Base-by-base conservation (phyloP, 2,329 filamentous ascomycete genomes). In the Fusarium coicis region DNA sequence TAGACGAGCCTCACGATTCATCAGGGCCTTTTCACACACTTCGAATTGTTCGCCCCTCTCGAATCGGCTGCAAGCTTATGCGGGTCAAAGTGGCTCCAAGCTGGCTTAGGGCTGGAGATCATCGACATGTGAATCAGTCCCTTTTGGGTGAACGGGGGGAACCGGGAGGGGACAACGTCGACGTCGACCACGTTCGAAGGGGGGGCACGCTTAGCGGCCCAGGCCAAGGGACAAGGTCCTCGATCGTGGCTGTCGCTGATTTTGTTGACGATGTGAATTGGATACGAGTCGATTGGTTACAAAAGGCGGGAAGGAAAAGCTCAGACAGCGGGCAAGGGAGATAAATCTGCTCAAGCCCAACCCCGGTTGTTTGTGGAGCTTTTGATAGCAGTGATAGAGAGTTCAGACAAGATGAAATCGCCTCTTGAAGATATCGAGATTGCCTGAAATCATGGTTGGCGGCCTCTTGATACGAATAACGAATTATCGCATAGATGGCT, bases 41-140 rank as follows among this genome's bases (percentile, higher is more conserved):
- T 40, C 36, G 28, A 28, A 49, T 46, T 37, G 66, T 43, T 67
- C 57, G 53, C 68, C 63, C 63, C 49, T 69, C 65, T 59, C 28
- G 40, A 65, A 60, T 73, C 64, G 66, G 71, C 42, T 74, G 68
- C 53, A 64, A 71, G 74, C 63, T 63, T 70, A 60, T 74, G 62
- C 61, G 67, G 73, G 73, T 73, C 74, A 69, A 61, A 56, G 64
- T 66, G 68, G 73, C 56, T 68, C 46, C 62, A 54, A 65, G 60
- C 52, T 60, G 55, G 70, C 46, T 61, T 77, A 73, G 71, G 75
- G 73, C 75, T 77, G 75, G 73, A 77, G 73, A 77, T 77, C 75
- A 76, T 77, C 75, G 65, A 77, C 75, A 77, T 77, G 75, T 77
- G 75, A 77, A 77, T 71, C 73, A 72, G 63, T 40, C 65, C 56